phyloP scores from a whole-genome alignment of 2,329 filamentous ascomycete species.

The Ophiostoma tasmaniense region DNA sequence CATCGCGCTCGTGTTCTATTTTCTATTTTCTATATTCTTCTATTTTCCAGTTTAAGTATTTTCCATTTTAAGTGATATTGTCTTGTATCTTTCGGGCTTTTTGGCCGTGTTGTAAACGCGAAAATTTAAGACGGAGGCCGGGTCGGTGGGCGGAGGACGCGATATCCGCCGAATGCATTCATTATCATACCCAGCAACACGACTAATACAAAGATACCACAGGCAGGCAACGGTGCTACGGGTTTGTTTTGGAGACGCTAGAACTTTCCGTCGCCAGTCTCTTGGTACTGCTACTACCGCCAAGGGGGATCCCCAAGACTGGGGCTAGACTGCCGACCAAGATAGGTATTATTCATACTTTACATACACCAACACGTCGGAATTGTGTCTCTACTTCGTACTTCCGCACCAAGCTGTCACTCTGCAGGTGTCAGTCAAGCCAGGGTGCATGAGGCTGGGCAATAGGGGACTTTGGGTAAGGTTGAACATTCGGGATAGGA shows the following conservation, averaged over 20 bases:
- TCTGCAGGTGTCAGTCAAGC: background rate
- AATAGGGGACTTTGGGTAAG: background rate
- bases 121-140: background rate
- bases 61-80: too few relatives aligned
- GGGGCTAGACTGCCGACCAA: too few relatives aligned
- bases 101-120: background rate
- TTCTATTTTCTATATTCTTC: background rate
- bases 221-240: too few relatives aligned
- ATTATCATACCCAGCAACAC: too few relatives aligned
- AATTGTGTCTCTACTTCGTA: background rate
- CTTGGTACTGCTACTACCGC: too few relatives aligned
- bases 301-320: too few relatives aligned
- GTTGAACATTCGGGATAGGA: background rate
- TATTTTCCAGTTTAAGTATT: too few relatives aligned
- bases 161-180: background rate
- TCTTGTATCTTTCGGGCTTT: background rate
- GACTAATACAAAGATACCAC: too few relatives aligned
- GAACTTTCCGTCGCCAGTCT: too few relatives aligned
- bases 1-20: background rate
- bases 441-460: background rate
- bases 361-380: background rate
- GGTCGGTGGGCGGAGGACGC: background rate
- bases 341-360: too few relatives aligned
- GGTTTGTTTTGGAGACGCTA: too few relatives aligned
- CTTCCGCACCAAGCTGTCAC: background rate